A percentile compares a stretch with the other conserved stretches of the same genome.
Conservation (phyloP, 345 rosid genomes). For the Bruguiera gymnorhiza region DNA sequence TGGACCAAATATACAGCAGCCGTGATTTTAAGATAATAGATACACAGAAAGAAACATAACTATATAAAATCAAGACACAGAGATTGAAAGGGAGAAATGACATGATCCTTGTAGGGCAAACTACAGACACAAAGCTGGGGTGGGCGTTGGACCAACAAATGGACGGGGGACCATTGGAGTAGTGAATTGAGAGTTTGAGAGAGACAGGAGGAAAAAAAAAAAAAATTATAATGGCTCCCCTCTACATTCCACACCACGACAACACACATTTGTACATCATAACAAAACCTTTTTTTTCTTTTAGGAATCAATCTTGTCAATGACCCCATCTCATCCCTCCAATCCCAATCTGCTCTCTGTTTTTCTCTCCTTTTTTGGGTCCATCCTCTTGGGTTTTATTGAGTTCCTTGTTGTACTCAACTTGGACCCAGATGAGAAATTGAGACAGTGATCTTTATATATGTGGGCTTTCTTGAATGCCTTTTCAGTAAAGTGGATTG, state of each 20-base stretch:
- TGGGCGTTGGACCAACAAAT: conserved; percentile 18
- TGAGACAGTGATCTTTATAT: not conserved
- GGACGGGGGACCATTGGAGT: conserved; percentile 18
- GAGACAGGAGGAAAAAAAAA: not conserved
- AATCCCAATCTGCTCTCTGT: no score
- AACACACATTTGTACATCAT: not conserved
- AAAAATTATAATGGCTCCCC: not conserved
- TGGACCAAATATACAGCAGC: conserved; percentile 15
- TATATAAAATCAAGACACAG: conserved; percentile 17
- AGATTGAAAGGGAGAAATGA: conserved; percentile 37
- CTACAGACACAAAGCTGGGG: conserved; percentile 45
- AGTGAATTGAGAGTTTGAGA: conserved; percentile 13
- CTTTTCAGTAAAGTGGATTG: not conserved
- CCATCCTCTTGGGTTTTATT: not conserved
- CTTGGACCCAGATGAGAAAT: not conserved
- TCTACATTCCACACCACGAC: not conserved
- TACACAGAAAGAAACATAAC: conserved; percentile 26
- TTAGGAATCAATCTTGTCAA: conserved; percentile 2
- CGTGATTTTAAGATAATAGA: conserved; percentile 23
- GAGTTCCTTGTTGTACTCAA: not conserved
- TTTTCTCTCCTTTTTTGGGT: not conserved
- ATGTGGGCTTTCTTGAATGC: not conserved
- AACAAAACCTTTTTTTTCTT: not conserved
- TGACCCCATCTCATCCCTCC: not conserved
- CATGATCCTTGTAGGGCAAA: conserved; percentile 51